A percentile compares a stretch with the other conserved stretches of the same genome.
phyloP scores from a whole-genome alignment of 805 yeast species.

The Suhomyces prunicola region DNA sequence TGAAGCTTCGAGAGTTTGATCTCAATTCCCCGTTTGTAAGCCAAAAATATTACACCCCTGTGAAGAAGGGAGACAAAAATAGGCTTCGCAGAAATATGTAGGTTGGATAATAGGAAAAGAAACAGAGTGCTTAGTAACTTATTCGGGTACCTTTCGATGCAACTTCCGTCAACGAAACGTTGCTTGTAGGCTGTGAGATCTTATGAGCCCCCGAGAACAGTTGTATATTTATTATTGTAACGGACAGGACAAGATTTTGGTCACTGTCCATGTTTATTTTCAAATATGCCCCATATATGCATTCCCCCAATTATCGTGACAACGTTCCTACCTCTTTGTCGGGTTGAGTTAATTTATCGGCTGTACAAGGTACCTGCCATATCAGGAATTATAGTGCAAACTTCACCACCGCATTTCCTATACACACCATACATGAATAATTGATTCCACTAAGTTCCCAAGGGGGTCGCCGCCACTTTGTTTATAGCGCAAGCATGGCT shows the following conservation, averaged over 20 bases:
- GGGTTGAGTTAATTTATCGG: neutral
- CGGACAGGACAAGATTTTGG: neutral
- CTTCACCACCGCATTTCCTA: neutral
- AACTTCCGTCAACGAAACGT: neutral
- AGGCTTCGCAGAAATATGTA: neutral
- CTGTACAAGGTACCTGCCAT: neutral
- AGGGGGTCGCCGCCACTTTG: slow-evolving; percentile 2
- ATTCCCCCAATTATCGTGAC: neutral
- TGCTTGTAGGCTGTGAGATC: neutral
- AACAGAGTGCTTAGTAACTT: neutral
- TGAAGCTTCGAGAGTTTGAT: neutral
- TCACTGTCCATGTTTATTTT: neutral
- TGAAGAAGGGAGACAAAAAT: neutral
- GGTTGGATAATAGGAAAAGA: neutral
- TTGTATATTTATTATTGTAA: neutral
- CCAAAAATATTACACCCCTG: neutral
- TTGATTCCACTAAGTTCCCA: neutral
- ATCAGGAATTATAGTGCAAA: neutral
- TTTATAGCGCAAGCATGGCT: neutral
- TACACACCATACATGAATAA: neutral
- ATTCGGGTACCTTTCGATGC: neutral
- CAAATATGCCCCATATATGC: neutral
- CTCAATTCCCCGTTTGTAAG: neutral
- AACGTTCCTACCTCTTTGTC: neutral
- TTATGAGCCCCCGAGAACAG: neutral